Evolutionary conservation across 306 rosid species (phyloP).

Genomic region (Lathyrus aphaca): DNA sequence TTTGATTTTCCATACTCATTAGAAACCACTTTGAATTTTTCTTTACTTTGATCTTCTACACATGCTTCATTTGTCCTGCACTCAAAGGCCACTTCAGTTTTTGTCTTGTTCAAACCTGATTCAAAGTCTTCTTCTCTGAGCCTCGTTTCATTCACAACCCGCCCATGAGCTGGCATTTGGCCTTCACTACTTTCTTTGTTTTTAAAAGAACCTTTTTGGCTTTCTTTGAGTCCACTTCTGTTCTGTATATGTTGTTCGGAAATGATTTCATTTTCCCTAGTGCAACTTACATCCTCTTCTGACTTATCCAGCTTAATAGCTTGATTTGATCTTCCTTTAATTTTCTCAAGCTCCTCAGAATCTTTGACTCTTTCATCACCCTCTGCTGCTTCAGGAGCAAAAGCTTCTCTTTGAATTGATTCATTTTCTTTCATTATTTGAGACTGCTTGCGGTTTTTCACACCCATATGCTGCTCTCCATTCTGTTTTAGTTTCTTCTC

Average conservation of each 20-base stretch:
- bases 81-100: slow-evolving; percentile 33
- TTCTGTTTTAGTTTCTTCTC: slow-evolving; percentile 42
- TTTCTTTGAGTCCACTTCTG: slow-evolving; percentile 44
- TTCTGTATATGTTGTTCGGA: slow-evolving; percentile 43
- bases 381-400: slow-evolving; percentile 39
- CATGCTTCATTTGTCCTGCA: slow-evolving; percentile 30
- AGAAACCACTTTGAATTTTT: slow-evolving; percentile 31
- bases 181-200: slow-evolving; percentile 43
- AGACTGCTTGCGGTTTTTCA: slow-evolving; percentile 34
- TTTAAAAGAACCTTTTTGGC: slow-evolving; percentile 34
- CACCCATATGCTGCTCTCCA: slow-evolving; percentile 34
- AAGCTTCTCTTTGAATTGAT: slow-evolving; percentile 36
- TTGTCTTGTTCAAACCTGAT: slow-evolving; percentile 49
- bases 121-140: slow-evolving; percentile 45
- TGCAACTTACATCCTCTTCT: slow-evolving; percentile 16
- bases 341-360: slow-evolving; percentile 41
- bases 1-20: slow-evolving; percentile 45
- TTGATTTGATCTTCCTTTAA: slow-evolving; percentile 38
- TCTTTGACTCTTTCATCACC: slow-evolving; percentile 39
- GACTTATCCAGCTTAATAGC: slow-evolving; percentile 30
- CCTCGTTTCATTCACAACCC: slow-evolving; percentile 50
- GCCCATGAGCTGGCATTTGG: slow-evolving; percentile 43
- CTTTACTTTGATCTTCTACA: slow-evolving; percentile 45
- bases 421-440: slow-evolving; percentile 45
- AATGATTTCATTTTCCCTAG: slow-evolving; percentile 44